These are phyloP conservation scores for Solanum pinnatisectum DNA, from an alignment of 257 asterid species.

Conservation along the genomic window DNA sequence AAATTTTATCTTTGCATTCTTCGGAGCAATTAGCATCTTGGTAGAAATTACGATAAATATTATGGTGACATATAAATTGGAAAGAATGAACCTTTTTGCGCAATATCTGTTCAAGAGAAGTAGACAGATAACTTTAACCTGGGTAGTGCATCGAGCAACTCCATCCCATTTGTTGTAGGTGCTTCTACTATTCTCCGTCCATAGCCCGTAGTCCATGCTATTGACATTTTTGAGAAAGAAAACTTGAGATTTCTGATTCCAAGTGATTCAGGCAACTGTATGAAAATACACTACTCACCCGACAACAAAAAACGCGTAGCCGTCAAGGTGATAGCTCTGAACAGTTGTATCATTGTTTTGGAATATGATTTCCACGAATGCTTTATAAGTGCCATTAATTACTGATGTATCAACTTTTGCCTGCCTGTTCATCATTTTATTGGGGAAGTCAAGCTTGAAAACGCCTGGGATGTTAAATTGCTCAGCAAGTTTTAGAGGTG, in stretches of 20 bases:
- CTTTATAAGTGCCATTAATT: slow-evolving; percentile 80
- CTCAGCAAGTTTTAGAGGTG: slow-evolving; percentile 79
- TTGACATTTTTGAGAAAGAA: neutral
- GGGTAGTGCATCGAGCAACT: slow-evolving; percentile 91
- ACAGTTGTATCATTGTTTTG: slow-evolving; percentile 77
- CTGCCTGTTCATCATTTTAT: slow-evolving; percentile 62
- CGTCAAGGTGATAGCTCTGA: slow-evolving; percentile 85
- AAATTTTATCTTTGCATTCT: neutral
- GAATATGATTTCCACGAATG: slow-evolving; percentile 85
- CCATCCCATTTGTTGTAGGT: slow-evolving; percentile 96
- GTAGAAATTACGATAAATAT: too few species aligned
- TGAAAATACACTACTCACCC: slow-evolving; percentile 47
- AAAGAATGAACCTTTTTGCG: neutral
- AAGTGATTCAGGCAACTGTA: neutral
- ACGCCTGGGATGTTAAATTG: slow-evolving; percentile 64
- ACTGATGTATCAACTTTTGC: slow-evolving; percentile 71
- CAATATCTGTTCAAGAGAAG: neutral
- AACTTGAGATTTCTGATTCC: slow-evolving; percentile 1
- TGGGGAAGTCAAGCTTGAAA: slow-evolving; percentile 91
- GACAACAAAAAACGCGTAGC: slow-evolving; percentile 88
- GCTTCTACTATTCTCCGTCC: slow-evolving; percentile 85
- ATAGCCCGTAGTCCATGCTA: slow-evolving; percentile 91
- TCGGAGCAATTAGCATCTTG: neutral
- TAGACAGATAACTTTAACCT: slow-evolving; percentile 29
- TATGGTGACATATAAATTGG: neutral